Conservation (phyloP, 177 flowering plant species). For the Vitis hybrid region DNA sequence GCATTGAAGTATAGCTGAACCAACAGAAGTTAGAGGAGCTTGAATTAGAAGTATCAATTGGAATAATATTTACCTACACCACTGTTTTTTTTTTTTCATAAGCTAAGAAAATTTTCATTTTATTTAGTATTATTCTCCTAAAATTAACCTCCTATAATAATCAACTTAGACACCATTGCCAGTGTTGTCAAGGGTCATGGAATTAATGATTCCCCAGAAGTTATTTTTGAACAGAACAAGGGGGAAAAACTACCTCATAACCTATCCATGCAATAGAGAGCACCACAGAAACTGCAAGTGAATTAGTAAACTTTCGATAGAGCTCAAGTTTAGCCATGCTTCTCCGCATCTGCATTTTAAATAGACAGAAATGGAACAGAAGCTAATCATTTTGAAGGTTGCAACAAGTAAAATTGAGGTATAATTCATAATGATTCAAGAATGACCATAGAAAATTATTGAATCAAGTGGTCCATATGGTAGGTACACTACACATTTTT, state of each 20-base stretch:
- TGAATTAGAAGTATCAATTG: not conserved
- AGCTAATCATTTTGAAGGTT: not conserved
- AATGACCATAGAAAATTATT: too few relatives aligned
- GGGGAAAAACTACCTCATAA: constrained; percentile 62
- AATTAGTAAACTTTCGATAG: constrained; percentile 85
- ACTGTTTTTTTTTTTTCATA: too few relatives aligned
- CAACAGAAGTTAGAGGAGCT: constrained; percentile 5
- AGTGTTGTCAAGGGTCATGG: too few relatives aligned
- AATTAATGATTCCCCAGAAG: too few relatives aligned
- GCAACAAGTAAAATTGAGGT: not conserved
- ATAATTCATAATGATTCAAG: not conserved
- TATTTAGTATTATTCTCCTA: too few relatives aligned
- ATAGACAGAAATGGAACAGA: not conserved
- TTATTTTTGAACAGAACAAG: too few relatives aligned
- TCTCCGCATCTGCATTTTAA: constrained; percentile 57
- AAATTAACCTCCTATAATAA: too few relatives aligned
- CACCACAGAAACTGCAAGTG: constrained; percentile 77
- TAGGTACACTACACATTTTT: too few relatives aligned
- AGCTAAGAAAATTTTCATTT: too few relatives aligned
- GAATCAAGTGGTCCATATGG: too few relatives aligned
- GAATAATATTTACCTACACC: too few relatives aligned
- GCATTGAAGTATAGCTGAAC: constrained; percentile 90
- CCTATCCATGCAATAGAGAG: constrained; percentile 95
- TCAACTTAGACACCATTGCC: too few relatives aligned
- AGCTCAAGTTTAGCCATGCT: constrained; percentile 86